phyloP scores from a whole-genome alignment of 225 moss, liverwort and hornwort species.

The Straminergon stramineum region DNA sequence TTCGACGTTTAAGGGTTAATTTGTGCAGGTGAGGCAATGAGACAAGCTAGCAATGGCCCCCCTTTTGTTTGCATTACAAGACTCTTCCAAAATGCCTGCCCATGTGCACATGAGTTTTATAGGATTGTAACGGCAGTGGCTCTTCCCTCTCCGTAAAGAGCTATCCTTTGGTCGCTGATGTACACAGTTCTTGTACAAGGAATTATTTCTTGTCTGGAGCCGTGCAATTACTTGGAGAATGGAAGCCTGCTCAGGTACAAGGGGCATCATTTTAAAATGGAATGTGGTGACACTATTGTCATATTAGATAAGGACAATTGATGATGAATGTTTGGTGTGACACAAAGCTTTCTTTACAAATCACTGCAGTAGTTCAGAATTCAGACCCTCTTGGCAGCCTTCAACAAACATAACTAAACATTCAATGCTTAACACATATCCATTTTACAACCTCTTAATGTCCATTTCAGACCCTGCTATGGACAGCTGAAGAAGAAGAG shows the following conservation, averaged over 20 bases:
- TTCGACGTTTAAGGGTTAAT: no score
- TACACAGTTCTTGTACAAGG: not conserved
- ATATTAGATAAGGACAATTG: not conserved
- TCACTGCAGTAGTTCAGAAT: not conserved
- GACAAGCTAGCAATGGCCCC: no score
- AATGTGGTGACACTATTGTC: not conserved
- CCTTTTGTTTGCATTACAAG: not conserved
- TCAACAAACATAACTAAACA: not conserved
- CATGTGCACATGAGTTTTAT: not conserved
- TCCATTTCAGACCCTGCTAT: no score
- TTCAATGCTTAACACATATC: no score
- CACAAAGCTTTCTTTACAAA: not conserved
- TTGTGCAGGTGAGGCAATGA: not conserved
- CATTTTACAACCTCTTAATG: no score
- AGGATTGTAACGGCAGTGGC: not conserved
- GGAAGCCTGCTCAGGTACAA: not conserved
- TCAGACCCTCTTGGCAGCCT: not conserved
- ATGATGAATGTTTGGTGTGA: not conserved
- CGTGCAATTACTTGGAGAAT: not conserved
- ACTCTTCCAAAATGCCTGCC: not conserved
- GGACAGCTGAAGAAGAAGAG: no score
- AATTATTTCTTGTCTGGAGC: not conserved
- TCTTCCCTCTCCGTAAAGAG: not conserved
- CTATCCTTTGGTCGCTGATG: not conserved
- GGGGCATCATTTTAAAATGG: not conserved